Conservation (phyloP, 768 basidiomycete genomes). For the Lyophyllum shimeji region DNA sequence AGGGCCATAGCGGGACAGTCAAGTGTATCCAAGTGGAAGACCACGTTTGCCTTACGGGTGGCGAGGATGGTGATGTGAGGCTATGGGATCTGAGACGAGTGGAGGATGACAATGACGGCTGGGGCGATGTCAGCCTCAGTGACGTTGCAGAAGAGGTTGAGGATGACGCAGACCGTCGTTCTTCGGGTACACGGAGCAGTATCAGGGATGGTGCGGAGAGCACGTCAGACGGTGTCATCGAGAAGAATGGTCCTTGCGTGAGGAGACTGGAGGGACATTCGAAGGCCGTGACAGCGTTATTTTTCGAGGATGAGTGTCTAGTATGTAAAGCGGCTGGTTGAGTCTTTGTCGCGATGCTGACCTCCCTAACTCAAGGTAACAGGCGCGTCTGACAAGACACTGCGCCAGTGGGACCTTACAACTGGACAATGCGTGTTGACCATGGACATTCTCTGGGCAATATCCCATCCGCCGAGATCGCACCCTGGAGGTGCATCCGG, state of each 20-base stretch:
- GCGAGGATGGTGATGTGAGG: conserved; percentile 80
- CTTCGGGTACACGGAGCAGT: conserved; percentile 35
- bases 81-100: conserved; percentile 91
- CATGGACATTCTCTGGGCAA: conserved; percentile 99
- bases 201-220: conserved; percentile 38
- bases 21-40: conserved; percentile 95
- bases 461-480: conserved; percentile 76
- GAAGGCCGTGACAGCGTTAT: conserved; percentile 89
- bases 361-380: conserved; percentile 67
- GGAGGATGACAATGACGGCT: conserved; percentile 68
- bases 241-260: conserved; percentile 60
- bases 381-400: conserved; percentile 96
- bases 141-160: conserved; percentile 69
- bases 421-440: conserved; percentile 99
- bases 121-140: conserved; percentile 54
- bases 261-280: conserved; percentile 87
- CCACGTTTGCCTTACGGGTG: conserved; percentile 86
- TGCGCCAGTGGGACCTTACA: conserved; percentile 96
- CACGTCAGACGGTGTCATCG: conserved; percentile 31
- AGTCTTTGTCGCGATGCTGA: conserved; percentile 10
- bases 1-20: conserved; percentile 79
- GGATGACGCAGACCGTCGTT: conserved; percentile 43
- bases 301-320: conserved; percentile 93
- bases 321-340: conserved; percentile 41
- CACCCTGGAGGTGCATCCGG: conserved; percentile 39